phyloP scores from a whole-genome alignment of 116 monocot species.

The Phalaenopsis hybrid region DNA sequence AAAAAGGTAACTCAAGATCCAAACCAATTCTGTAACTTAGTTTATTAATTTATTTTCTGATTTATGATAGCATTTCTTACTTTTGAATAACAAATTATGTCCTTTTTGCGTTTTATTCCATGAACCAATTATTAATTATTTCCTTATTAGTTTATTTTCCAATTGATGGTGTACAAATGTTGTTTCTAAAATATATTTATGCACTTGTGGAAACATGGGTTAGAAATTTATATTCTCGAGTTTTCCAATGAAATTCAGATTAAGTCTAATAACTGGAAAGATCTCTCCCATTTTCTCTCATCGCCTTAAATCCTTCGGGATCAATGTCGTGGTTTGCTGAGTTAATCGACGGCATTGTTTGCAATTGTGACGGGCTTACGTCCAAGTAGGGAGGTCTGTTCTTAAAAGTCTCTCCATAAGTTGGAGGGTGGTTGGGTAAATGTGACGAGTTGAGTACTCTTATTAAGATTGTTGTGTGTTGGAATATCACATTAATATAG shows the following conservation, averaged over 20 bases:
- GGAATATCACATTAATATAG: too few relatives aligned
- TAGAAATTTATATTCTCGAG: not conserved
- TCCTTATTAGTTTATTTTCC: too few relatives aligned
- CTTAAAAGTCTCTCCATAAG: not conserved
- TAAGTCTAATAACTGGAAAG: not conserved
- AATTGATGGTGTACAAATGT: not conserved
- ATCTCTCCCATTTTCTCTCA: not conserved
- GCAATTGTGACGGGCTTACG: not conserved
- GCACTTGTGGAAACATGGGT: too few relatives aligned
- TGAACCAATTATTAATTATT: too few relatives aligned
- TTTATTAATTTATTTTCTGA: not conserved
- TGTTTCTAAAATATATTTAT: not conserved
- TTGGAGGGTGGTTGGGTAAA: not conserved
- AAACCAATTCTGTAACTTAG: not conserved
- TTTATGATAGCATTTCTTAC: not conserved
- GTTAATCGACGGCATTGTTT: not conserved
- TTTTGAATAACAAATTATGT: not conserved
- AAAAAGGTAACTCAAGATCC: constrained; percentile 46
- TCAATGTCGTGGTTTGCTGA: not conserved
- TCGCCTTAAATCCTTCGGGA: not conserved
- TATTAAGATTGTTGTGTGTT: not conserved
- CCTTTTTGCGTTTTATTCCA: not conserved
- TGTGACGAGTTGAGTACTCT: not conserved
- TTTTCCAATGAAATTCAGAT: not conserved
- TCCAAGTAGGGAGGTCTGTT: not conserved